These are phyloP conservation scores for Cytospora chrysosperma DNA, from an alignment of 2,329 filamentous ascomycete genomes.

Conservation along the genomic window DNA sequence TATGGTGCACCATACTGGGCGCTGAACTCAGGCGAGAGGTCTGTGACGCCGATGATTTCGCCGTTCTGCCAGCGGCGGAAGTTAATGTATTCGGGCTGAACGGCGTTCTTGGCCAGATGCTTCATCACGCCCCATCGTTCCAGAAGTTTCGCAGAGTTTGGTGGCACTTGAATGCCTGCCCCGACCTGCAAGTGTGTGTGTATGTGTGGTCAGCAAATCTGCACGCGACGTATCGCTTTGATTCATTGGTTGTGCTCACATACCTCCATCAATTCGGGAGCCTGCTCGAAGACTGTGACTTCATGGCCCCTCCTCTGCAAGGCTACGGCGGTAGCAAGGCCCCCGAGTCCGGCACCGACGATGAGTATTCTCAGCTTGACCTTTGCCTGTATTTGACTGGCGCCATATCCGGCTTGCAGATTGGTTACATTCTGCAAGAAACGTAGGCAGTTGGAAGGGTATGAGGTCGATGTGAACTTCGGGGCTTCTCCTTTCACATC, in stretches of 20 bases:
- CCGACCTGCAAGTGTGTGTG: constrained; percentile 30
- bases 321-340: constrained; percentile 40
- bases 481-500: background rate
- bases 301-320: constrained; percentile 37
- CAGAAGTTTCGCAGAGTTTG: constrained; percentile 36
- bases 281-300: constrained; percentile 42
- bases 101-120: constrained; percentile 30
- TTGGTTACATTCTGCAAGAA: background rate
- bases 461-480: constrained; percentile 14
- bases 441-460: constrained; percentile 21
- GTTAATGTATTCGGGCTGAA: constrained; percentile 34
- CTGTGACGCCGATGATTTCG: constrained; percentile 35
- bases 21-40: constrained; percentile 33
- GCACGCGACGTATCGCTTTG: too few species aligned
- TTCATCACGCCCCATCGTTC: constrained; percentile 34
- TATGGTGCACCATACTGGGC: constrained; percentile 33
- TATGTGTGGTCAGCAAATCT: background rate
- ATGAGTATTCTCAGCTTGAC: constrained; percentile 31
- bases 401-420: background rate
- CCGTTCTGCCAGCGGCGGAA: constrained; percentile 38
- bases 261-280: constrained; percentile 40
- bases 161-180: constrained; percentile 41
- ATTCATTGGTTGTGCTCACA: background rate
- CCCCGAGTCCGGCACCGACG: constrained; percentile 43
- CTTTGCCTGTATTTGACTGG: constrained; percentile 1